A percentile compares a stretch with the other conserved stretches of the same genome.
These are phyloP conservation scores for Umbelopsis ramanniana DNA, from an alignment of 192 early-diverging fungal genomes.

Conservation along the genomic window DNA sequence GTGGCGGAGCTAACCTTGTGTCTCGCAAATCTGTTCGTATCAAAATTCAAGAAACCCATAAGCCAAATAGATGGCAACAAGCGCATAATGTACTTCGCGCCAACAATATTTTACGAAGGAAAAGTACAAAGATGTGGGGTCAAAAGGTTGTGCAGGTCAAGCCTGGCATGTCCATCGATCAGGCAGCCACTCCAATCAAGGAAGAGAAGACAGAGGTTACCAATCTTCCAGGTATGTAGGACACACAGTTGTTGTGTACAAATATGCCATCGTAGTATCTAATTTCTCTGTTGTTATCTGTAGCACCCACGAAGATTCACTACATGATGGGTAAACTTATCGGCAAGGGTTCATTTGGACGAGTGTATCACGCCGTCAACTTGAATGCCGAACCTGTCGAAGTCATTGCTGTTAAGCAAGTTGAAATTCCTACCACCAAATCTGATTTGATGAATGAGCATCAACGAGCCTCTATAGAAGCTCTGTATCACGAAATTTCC, in stretches of 20 bases:
- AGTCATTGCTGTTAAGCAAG: slow-evolving; percentile 86
- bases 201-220: slow-evolving; percentile 34
- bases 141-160: slow-evolving; percentile 51
- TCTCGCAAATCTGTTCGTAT: slow-evolving; percentile 55
- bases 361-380: slow-evolving; percentile 78
- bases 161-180: slow-evolving; percentile 42
- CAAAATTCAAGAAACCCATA: slow-evolving; percentile 52
- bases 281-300: background rate
- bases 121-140: slow-evolving; percentile 61
- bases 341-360: slow-evolving; percentile 84
- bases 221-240: background rate
- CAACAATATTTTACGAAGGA: slow-evolving; percentile 43
- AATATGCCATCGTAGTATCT: background rate
- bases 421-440: slow-evolving; percentile 62
- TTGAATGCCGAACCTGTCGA: slow-evolving; percentile 60
- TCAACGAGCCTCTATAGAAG: slow-evolving; percentile 51
- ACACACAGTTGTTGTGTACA: too few species aligned
- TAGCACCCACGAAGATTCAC: slow-evolving; percentile 54
- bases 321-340: slow-evolving; percentile 81
- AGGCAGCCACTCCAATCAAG: slow-evolving; percentile 36
- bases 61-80: slow-evolving; percentile 36
- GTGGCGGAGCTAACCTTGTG: slow-evolving; percentile 23
- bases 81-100: slow-evolving; percentile 39
- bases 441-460: slow-evolving; percentile 50
- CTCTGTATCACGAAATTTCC: slow-evolving; percentile 75